Evolutionary conservation across 257 asterid genomes (phyloP).

Genomic region (Dorcoceras hygrometricum): DNA sequence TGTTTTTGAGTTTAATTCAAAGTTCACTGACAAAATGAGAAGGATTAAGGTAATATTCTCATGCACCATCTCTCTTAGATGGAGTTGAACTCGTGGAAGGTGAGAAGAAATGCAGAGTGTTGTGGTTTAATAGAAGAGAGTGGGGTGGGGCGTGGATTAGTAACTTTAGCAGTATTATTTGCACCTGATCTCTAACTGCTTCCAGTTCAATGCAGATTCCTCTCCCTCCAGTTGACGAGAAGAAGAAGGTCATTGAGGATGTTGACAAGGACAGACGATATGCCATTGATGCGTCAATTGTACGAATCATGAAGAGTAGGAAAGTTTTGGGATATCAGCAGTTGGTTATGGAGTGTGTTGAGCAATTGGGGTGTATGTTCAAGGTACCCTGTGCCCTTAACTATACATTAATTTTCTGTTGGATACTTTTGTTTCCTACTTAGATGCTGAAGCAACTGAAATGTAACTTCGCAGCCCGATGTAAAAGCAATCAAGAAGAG

Average conservation of each 20-base stretch:
- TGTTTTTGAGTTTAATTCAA: conserved; percentile 81
- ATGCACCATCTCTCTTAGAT: neutral
- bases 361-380: conserved; percentile 95
- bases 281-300: conserved; percentile 97
- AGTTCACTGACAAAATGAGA: conserved; percentile 94
- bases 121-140: too few species aligned
- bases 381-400: conserved; percentile 48
- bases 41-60: conserved; percentile 70
- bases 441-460: neutral
- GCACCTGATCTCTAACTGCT: conserved; percentile 15
- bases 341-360: conserved; percentile 92
- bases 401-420: neutral
- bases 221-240: conserved; percentile 98
- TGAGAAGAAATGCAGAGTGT: too few species aligned
- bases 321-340: conserved; percentile 95
- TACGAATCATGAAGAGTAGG: conserved; percentile 97
- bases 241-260: conserved; percentile 94
- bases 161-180: too few species aligned
- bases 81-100: neutral
- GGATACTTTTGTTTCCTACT: neutral
- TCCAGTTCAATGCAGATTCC: conserved; percentile 59
- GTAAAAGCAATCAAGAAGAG: conserved; percentile 97
- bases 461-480: conserved; percentile 62
- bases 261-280: conserved; percentile 97
- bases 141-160: too few species aligned